phyloP scores from a whole-genome alignment of 148 eudicot genomes.

The Rhododendron ovatum region DNA sequence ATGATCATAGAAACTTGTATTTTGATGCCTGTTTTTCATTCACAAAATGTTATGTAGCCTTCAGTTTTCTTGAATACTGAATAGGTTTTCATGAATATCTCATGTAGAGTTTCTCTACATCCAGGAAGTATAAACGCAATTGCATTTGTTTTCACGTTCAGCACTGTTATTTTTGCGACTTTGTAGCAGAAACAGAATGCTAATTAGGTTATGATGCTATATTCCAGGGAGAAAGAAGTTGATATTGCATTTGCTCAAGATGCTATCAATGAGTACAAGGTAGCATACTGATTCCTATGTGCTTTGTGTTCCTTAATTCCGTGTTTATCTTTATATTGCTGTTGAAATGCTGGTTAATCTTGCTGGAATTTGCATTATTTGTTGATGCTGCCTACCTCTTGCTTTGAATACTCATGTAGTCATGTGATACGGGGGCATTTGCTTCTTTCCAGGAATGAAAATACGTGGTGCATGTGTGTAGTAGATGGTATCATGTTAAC shows the following conservation, averaged over 20 bases:
- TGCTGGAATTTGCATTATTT: neutral
- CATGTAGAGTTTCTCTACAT: neutral
- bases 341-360: neutral
- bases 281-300: slow-evolving; percentile 14
- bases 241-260: slow-evolving; percentile 87
- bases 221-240: slow-evolving; percentile 82
- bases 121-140: neutral
- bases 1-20: neutral
- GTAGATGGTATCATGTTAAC: neutral
- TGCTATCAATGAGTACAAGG: slow-evolving; percentile 85
- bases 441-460: neutral
- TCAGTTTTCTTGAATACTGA: neutral
- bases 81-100: neutral
- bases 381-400: neutral
- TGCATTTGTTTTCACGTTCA: neutral
- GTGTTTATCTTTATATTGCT: neutral
- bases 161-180: neutral
- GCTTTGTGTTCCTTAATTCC: neutral
- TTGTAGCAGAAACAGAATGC: neutral
- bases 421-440: neutral
- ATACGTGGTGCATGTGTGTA: neutral
- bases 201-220: slow-evolving; percentile 3
- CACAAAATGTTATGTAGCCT: neutral
- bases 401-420: neutral
- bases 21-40: neutral